A percentile compares a stretch with the other conserved stretches of the same genome.
Evolutionary conservation across 2,329 filamentous ascomycete species (phyloP).

Genomic region (Capronia epimyces): DNA sequence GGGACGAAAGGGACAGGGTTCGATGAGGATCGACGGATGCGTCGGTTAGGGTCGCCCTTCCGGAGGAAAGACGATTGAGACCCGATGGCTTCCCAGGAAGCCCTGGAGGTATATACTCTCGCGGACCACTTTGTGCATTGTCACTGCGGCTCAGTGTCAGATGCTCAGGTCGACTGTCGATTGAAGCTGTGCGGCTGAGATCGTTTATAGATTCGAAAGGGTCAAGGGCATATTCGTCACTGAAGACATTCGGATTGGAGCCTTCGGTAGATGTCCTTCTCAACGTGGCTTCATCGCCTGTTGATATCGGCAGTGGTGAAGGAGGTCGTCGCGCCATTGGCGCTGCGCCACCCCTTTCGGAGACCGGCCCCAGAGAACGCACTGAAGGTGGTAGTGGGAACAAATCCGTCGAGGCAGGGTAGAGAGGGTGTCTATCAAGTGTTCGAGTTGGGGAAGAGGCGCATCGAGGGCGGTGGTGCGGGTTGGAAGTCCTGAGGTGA

Average conservation of each 20-base stretch:
- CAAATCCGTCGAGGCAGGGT: background rate
- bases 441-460: background rate
- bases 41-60: slow-evolving; percentile 8
- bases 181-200: slow-evolving; percentile 15
- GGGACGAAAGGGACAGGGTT: slow-evolving; percentile 24
- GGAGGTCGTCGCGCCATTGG: slow-evolving; percentile 26
- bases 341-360: slow-evolving; percentile 24
- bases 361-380: slow-evolving; percentile 4
- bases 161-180: slow-evolving; percentile 16
- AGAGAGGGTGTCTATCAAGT: background rate
- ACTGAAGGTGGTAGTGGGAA: background rate
- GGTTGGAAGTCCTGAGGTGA: slow-evolving; percentile 4
- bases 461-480: slow-evolving; percentile 1
- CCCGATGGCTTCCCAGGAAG: slow-evolving; percentile 9
- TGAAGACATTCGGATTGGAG: slow-evolving; percentile 44
- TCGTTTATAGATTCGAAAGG: slow-evolving; percentile 8
- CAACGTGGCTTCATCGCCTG: slow-evolving; percentile 12
- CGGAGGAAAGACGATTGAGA: slow-evolving; percentile 13
- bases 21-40: slow-evolving; percentile 17
- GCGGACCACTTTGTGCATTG: slow-evolving; percentile 11
- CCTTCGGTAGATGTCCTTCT: slow-evolving; percentile 17
- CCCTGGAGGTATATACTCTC: slow-evolving; percentile 23
- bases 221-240: slow-evolving; percentile 46
- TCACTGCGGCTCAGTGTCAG: slow-evolving; percentile 27
- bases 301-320: slow-evolving; percentile 14